Percentiles rank a stretch among this genome's conserved stretches.
Conservation (phyloP, 768 basidiomycete genomes). For the Lenzites betulinus region DNA sequence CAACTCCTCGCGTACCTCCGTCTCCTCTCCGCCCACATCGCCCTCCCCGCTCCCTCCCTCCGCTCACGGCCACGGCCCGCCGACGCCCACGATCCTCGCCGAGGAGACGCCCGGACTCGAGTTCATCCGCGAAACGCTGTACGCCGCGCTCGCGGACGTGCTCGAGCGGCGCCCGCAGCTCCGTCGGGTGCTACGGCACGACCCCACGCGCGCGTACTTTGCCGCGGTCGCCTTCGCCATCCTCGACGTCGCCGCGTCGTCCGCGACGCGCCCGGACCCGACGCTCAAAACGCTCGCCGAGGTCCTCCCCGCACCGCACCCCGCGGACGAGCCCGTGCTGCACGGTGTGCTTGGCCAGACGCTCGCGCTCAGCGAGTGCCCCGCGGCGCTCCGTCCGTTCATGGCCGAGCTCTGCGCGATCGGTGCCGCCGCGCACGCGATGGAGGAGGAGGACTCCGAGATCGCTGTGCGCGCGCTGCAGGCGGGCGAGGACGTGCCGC, state of each 20-base stretch:
- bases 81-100: constrained; percentile 37
- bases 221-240: constrained; percentile 74
- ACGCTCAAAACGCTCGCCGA: constrained; percentile 17
- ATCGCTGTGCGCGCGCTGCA: constrained; percentile 22
- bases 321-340: constrained; percentile 23
- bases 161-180: constrained; percentile 59
- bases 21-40: constrained; percentile 33
- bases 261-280: constrained; percentile 48
- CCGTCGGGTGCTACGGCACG: constrained; percentile 55
- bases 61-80: constrained; percentile 20
- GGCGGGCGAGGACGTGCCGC: constrained; percentile 20
- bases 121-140: constrained; percentile 85
- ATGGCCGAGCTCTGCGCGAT: constrained; percentile 43
- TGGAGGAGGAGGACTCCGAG: constrained; percentile 30
- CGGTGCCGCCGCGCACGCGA: constrained; percentile 24
- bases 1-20: constrained; percentile 24
- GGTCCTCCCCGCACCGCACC: constrained; percentile 36
- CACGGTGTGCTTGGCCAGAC: constrained; percentile 57
- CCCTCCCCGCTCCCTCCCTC: constrained; percentile 18
- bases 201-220: constrained; percentile 78
- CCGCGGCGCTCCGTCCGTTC: constrained; percentile 61
- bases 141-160: constrained; percentile 75
- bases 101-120: constrained; percentile 60
- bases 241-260: constrained; percentile 60
- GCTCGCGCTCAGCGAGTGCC: constrained; percentile 63